Evolutionary conservation across 495 filamentous ascomycete species (phyloP).

Genomic region (Hypoxylon intermedium): DNA sequence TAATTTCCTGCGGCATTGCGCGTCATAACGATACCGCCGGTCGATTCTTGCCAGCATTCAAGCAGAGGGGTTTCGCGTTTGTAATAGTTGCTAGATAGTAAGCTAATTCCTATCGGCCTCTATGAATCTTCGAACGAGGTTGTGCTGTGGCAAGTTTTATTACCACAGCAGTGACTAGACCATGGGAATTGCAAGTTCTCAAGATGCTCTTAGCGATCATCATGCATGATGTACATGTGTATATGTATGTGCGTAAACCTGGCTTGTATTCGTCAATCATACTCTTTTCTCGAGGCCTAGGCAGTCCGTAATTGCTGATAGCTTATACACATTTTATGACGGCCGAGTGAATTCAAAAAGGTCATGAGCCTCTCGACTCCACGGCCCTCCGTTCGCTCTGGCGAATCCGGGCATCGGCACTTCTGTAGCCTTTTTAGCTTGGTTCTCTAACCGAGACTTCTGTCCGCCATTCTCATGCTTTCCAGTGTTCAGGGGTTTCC

Average conservation of each 20-base stretch:
- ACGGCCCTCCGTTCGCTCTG: constrained; percentile 53
- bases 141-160: not conserved
- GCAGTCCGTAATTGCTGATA: not conserved
- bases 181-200: not conserved
- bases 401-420: constrained; percentile 46
- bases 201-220: not conserved
- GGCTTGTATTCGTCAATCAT: constrained; percentile 6
- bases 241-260: not conserved
- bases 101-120: not conserved
- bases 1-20: not conserved
- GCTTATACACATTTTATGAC: constrained; percentile 11
- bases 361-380: constrained; percentile 62
- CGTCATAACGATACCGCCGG: not conserved
- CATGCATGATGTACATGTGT: not conserved
- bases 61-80: not conserved
- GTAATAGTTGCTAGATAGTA: not conserved
- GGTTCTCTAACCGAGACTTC: constrained; percentile 30
- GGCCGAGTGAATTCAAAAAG: constrained; percentile 55
- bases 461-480: constrained; percentile 16
- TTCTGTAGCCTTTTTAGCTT: constrained; percentile 15
- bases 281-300: not conserved
- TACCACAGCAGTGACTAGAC: not conserved
- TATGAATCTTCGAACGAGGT: not conserved
- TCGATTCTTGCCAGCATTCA: not conserved
- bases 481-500: constrained; percentile 6